phyloP scores from a whole-genome alignment of 192 early-diverging fungal genomes.

The Powellomyces hirtus region DNA sequence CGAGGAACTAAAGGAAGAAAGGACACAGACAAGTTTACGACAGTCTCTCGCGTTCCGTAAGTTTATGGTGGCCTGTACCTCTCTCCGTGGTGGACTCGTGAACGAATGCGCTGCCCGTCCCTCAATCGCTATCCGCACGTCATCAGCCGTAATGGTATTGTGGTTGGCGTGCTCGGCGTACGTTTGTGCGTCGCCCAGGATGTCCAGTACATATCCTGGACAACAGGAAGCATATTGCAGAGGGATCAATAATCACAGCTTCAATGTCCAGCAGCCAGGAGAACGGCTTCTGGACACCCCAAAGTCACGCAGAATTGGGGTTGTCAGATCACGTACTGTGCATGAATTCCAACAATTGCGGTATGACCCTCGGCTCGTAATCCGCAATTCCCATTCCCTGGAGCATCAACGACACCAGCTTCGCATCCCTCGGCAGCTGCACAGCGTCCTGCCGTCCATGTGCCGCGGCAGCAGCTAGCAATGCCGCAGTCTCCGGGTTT shows the following conservation, averaged over 20 bases:
- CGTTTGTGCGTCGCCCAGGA: slow-evolving; percentile 85
- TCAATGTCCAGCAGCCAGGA: no score
- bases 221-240: no score
- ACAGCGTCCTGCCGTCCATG: slow-evolving; percentile 42
- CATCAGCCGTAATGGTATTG: slow-evolving; percentile 74
- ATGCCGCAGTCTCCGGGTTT: slow-evolving; percentile 17
- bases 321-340: slow-evolving; percentile 77
- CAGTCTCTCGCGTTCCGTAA: background rate
- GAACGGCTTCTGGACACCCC: background rate
- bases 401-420: slow-evolving; percentile 82
- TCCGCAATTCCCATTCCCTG: slow-evolving; percentile 82
- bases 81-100: slow-evolving; percentile 82
- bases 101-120: slow-evolving; percentile 88
- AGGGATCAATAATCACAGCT: no score
- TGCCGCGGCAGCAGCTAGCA: slow-evolving; percentile 13
- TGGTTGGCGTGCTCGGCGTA: slow-evolving; percentile 90
- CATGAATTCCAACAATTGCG: slow-evolving; percentile 89
- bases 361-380: slow-evolving; percentile 87
- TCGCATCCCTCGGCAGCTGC: slow-evolving; percentile 54
- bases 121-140: slow-evolving; percentile 90
- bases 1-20: slow-evolving; percentile 26
- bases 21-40: background rate
- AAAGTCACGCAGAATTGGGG: background rate
- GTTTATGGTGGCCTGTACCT: slow-evolving; percentile 53
- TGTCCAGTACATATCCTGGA: slow-evolving; percentile 82